These are phyloP conservation scores for Cymbidium sinense DNA, from an alignment of 106 monocot genomes.

Conservation along the genomic window DNA sequence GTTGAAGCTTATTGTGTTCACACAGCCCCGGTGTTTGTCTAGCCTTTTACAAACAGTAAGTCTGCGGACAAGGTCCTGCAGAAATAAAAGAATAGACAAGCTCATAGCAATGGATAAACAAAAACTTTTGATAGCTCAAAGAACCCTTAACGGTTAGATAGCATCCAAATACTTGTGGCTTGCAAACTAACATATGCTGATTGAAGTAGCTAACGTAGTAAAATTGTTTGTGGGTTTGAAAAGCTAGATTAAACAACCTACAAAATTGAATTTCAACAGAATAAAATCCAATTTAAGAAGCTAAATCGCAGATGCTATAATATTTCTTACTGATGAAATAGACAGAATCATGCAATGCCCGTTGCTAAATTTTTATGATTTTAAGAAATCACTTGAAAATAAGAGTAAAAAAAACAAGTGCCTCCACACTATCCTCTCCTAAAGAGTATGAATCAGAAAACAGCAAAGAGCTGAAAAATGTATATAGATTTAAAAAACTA, in stretches of 20 bases:
- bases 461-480: background rate
- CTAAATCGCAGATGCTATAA: background rate
- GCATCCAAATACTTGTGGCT: too few species aligned
- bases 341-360: background rate
- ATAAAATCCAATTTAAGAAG: background rate
- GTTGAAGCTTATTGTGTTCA: slow-evolving; percentile 80
- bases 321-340: background rate
- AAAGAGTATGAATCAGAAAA: background rate
- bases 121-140: background rate
- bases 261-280: background rate
- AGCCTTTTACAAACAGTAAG: slow-evolving; percentile 54
- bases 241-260: background rate
- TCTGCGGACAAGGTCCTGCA: slow-evolving; percentile 57
- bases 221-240: background rate
- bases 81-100: slow-evolving; percentile 1
- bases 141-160: background rate
- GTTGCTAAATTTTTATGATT: background rate
- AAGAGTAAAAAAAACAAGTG: background rate
- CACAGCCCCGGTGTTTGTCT: slow-evolving; percentile 73
- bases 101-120: background rate
- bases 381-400: background rate
- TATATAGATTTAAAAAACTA: background rate
- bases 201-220: too few species aligned
- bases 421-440: background rate
- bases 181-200: too few species aligned